These are phyloP conservation scores for Pythium periplocum DNA, from an alignment of 352 stramenopile genomes.

Conservation along the genomic window DNA sequence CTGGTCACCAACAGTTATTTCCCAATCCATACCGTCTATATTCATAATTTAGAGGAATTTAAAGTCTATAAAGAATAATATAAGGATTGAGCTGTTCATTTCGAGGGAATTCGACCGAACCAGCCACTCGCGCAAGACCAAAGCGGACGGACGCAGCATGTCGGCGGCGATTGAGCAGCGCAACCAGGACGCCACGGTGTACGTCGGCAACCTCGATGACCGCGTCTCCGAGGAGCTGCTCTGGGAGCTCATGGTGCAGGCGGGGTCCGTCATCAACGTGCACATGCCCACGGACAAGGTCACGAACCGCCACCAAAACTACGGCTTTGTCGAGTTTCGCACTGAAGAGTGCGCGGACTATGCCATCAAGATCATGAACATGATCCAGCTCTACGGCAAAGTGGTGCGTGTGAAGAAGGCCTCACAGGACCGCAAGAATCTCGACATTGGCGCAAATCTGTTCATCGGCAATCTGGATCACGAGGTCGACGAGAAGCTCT, in stretches of 20 bases:
- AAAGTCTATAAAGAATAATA: too few species aligned
- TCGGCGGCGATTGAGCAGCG: conserved; percentile 85
- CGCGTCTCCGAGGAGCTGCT: conserved; percentile 95
- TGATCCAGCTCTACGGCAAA: conserved; percentile 97
- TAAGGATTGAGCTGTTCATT: too few species aligned
- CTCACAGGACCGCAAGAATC: conserved; percentile 92
- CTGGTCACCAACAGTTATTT: too few species aligned
- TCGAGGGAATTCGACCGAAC: neutral
- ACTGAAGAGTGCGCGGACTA: conserved; percentile 97
- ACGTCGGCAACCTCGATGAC: conserved; percentile 98
- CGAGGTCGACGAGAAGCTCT: conserved; percentile 98
- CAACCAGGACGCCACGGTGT: conserved; percentile 96
- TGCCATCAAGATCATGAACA: conserved; percentile 98
- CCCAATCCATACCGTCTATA: too few species aligned
- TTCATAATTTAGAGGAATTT: too few species aligned
- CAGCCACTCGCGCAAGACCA: neutral
- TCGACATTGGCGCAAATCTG: conserved; percentile 98
- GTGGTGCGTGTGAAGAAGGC: conserved; percentile 96
- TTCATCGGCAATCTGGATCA: conserved; percentile 97
- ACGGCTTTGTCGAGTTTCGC: conserved; percentile 99
- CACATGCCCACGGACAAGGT: conserved; percentile 99
- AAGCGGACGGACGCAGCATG: conserved; percentile 21
- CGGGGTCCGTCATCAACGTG: conserved; percentile 95
- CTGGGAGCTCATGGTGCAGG: conserved; percentile 94
- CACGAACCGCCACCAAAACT: conserved; percentile 93